Base-by-base conservation (phyloP, 2,329 filamentous ascomycete species). In the Pseudogymnoascus sp. region DNA sequence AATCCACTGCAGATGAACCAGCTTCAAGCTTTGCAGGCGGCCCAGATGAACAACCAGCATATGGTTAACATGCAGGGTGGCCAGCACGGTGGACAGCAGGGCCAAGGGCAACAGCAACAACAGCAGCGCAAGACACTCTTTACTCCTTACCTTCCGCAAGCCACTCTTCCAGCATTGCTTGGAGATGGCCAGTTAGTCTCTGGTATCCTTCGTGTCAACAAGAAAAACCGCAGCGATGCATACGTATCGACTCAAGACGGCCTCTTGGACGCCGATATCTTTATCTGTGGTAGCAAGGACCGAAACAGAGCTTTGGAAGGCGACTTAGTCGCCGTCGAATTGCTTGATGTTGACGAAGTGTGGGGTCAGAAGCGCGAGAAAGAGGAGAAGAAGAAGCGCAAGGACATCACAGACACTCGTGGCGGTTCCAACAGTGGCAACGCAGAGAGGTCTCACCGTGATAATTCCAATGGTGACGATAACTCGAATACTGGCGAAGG, bases 301-400 rank as follows among this genome's bases (percentile, higher is more conserved):
- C 89, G 95, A 69, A 99, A 99, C 76, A 90, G 95, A 76, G 95
- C 95, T 62, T 83, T 99, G 37, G 95, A 99, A 75, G 95, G 95
- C 64, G 95, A 99, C 74, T 83, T 96, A 62, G 95, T 99, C 63
- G 95, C 95, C 33, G 87, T 99, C 61, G 95, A 99, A 77, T 87
- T 99, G 55, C 86, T 99, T 60, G 93, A 99, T 72, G 95, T 99
- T 6, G 95, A 97, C 74, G 95, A 99, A 73, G 95, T 99, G 2
- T 99, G 95, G 95, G 86, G 89, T 23, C 95, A 99, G 80, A 99
- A 99, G 83, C 91, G 92, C 63, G 95, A 99, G 76, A 99, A 99
- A 76, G 95, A 99, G 78, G 95, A 99, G 76, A 99, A 99, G 84
- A 99, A 99, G 86, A 99, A 97, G 81, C 90, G 95, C 75, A 99